Percentiles rank a stretch among this genome's conserved stretches.
These are phyloP conservation scores for Mariannaea sp. DNA, from an alignment of 2,329 filamentous ascomycete genomes.

Conservation along the genomic window DNA sequence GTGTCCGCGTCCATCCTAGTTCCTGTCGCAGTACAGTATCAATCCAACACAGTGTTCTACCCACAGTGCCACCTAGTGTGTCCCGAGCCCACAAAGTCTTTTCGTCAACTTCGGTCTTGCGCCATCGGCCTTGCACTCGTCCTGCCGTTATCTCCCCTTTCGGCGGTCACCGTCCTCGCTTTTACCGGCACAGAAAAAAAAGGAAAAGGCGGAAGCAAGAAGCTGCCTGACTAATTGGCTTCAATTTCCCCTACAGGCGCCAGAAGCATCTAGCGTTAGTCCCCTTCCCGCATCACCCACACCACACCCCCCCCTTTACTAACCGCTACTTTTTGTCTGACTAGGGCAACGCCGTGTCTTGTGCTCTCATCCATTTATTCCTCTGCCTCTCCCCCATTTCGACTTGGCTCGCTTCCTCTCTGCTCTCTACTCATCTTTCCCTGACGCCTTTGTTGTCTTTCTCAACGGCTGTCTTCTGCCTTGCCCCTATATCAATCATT, in stretches of 20 bases:
- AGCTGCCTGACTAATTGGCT: neutral
- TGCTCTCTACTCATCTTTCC: conserved; percentile 1
- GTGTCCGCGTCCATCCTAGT: neutral
- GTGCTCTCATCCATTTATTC: conserved; percentile 19
- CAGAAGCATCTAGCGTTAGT: conserved; percentile 10
- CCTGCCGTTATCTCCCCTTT: conserved; percentile 1
- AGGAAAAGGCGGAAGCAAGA: conserved; percentile 12
- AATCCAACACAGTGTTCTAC: conserved; percentile 3
- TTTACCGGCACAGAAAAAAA: too few relatives aligned
- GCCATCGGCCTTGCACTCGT: neutral
- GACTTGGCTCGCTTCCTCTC: neutral
- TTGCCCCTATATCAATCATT: neutral
- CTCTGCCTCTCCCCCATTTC: conserved; percentile 7
- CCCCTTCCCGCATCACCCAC: conserved; percentile 14
- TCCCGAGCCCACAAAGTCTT: conserved; percentile 1
- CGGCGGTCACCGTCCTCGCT: neutral
- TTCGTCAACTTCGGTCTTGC: conserved; percentile 1
- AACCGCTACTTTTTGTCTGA: neutral
- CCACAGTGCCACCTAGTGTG: conserved; percentile 5
- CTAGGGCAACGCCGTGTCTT: conserved; percentile 5
- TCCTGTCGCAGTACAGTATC: conserved; percentile 4
- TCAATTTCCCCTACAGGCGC: conserved; percentile 13
- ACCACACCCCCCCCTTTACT: too few relatives aligned
- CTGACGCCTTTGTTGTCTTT: neutral
- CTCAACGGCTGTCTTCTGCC: neutral